Conservation (phyloP, 352 stramenopile genomes). For the Phytophthora constricta region DNA sequence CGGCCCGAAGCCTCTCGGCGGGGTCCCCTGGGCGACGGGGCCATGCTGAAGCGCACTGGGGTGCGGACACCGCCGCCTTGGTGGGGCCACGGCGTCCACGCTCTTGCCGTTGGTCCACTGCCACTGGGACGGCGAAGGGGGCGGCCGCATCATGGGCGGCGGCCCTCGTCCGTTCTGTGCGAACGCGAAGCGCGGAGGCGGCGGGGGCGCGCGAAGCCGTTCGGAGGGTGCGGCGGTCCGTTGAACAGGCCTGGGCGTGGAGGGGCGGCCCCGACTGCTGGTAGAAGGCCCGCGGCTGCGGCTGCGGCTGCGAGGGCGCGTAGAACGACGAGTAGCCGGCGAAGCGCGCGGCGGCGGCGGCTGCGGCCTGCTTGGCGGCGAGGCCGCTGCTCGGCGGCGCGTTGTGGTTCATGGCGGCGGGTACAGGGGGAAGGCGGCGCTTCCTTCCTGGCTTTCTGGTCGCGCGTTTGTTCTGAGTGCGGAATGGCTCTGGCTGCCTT, state of each 20-base stretch:
- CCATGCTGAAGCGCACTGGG: conserved; percentile 63
- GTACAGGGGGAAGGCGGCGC: conserved; percentile 5
- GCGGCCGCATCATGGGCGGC: conserved; percentile 48
- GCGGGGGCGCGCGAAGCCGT: conserved; percentile 25
- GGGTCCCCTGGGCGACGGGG: conserved; percentile 20
- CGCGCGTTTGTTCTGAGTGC: not conserved
- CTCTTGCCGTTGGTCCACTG: conserved; percentile 68
- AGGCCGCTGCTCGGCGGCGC: conserved; percentile 32
- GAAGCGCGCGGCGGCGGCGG: conserved; percentile 52
- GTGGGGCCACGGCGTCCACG: conserved; percentile 5
- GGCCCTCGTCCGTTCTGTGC: conserved; percentile 27
- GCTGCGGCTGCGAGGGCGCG: conserved; percentile 30
- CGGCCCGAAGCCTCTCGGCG: conserved; percentile 24
- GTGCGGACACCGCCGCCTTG: conserved; percentile 28
- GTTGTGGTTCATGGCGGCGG: conserved; percentile 43
- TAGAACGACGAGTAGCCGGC: conserved; percentile 79
- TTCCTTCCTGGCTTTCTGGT: not conserved
- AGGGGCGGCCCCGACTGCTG: conserved; percentile 14
- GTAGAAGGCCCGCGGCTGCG: conserved; percentile 17
- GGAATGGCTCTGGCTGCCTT: not conserved
- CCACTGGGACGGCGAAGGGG: conserved; percentile 55
- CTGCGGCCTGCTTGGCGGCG: conserved; percentile 41
- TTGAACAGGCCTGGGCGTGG: conserved; percentile 33
- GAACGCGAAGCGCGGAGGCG: conserved; percentile 25
- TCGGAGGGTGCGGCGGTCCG: conserved; percentile 26